Conservation (phyloP, 2,329 filamentous ascomycete species). For the Colletotrichum sublineola region DNA sequence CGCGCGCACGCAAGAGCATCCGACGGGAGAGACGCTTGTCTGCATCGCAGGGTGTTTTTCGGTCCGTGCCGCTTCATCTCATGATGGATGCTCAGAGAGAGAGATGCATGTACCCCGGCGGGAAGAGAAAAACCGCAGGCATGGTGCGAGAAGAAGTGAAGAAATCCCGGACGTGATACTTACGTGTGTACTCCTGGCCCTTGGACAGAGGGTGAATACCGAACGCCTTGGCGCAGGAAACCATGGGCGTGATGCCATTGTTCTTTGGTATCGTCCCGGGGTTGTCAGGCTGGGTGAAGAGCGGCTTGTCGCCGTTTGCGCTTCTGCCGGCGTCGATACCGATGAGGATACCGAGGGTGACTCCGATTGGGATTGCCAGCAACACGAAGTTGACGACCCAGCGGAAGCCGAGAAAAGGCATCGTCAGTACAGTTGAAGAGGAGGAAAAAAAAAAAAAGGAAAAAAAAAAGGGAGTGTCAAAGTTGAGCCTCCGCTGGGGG, state of each 20-base stretch:
- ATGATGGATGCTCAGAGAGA: background rate
- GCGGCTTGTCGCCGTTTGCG: conserved; percentile 57
- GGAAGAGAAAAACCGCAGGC: background rate
- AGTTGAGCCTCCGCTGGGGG: conserved; percentile 2
- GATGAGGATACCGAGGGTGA: conserved; percentile 63
- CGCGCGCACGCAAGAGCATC: conserved; percentile 1
- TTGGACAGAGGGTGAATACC: conserved; percentile 61
- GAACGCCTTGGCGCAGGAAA: conserved; percentile 58
- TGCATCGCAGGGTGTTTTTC: conserved; percentile 19
- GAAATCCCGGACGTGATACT: conserved; percentile 46
- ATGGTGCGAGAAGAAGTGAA: background rate
- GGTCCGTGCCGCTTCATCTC: conserved; percentile 28
- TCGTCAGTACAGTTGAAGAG: conserved; percentile 43
- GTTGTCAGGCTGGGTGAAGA: conserved; percentile 54
- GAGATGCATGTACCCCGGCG: background rate
- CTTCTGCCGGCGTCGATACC: conserved; percentile 61
- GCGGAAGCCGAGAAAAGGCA: conserved; percentile 53
- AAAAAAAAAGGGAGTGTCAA: conserved; percentile 19
- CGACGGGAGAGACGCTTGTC: conserved; percentile 17
- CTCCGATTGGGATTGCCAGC: conserved; percentile 63
- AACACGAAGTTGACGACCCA: conserved; percentile 65
- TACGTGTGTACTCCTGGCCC: conserved; percentile 62
- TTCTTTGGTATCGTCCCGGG: conserved; percentile 43
- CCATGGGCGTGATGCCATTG: conserved; percentile 52
- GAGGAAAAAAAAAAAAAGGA: conserved; percentile 30